Evolutionary conservation across 139 green algal genomes (phyloP), one percentile per base, ranked within the genome.

Genomic region (Chlorella sp.): DNA sequence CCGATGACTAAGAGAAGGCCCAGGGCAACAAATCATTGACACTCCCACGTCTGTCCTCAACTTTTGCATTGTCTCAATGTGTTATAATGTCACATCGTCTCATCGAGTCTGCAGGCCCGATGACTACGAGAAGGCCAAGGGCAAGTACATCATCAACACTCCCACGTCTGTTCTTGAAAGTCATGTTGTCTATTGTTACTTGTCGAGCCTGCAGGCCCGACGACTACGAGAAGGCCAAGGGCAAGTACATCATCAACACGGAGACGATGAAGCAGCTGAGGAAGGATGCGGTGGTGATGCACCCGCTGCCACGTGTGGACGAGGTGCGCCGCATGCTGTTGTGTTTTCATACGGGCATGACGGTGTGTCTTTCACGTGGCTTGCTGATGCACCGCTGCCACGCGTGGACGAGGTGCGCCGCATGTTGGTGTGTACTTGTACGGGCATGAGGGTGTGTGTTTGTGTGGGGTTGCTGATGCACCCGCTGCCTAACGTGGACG

Each of bases 281-380:
- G 42, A 92, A 94, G 88, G 82, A 98, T 37, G 94, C 95, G 3
- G 94, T 99, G 19, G 94, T 99, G 18, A 97, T 99, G 98, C 98
- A 99, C 95, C 98, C 98, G 16, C 93, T 99, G 83, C 98, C 98
- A 0, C 93, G 98, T 11, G 96, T 99, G 0, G 98, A 99, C 90
- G 98, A 99, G 95, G 95, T 97, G 64, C 26, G 83, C 32, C 15
- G 48, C 7, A 57, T 57, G 48, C 48, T 57, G 48, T n/a, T n/a
- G n/a, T n/a, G n/a, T n/a, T n/a, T n/a, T n/a, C n/a, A n/a, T n/a
- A n/a, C n/a, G n/a, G n/a, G n/a, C n/a, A n/a, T n/a, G n/a, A n/a
- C n/a, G n/a, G n/a, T n/a, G n/a, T n/a, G n/a, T n/a, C n/a, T n/a
- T n/a, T n/a, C n/a, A n/a, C n/a, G n/a, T n/a, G n/a, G n/a, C n/a